Percentiles rank a stretch among this genome's conserved stretches.
These are phyloP conservation scores for Kluyveromyces sp. DNA, from an alignment of 1,139 yeast species.

Conservation along the genomic window DNA sequence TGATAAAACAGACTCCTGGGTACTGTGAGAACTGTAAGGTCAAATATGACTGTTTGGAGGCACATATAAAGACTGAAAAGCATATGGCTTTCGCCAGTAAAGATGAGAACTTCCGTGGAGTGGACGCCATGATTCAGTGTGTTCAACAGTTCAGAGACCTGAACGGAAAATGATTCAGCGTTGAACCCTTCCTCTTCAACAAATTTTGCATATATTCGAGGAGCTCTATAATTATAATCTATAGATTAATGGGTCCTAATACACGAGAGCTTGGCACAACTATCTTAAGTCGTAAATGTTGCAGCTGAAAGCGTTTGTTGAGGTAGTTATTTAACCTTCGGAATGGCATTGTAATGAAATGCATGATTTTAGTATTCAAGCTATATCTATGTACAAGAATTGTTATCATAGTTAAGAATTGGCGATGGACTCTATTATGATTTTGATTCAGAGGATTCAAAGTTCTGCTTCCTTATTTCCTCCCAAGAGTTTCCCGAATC, in stretches of 20 bases:
- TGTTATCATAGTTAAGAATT: too few species aligned
- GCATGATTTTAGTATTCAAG: too few species aligned
- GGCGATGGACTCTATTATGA: too few species aligned
- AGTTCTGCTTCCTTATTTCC: conserved; percentile 15
- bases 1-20: conserved; percentile 40
- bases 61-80: conserved; percentile 61
- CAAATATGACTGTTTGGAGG: conserved; percentile 73
- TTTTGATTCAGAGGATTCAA: too few species aligned
- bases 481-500: conserved; percentile 16
- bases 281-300: too few species aligned
- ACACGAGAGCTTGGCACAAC: too few species aligned
- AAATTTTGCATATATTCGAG: neutral
- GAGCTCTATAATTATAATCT: too few species aligned
- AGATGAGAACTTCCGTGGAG: conserved; percentile 62
- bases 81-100: conserved; percentile 79
- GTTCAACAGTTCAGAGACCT: conserved; percentile 5
- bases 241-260: too few species aligned
- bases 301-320: too few species aligned
- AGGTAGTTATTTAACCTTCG: too few species aligned
- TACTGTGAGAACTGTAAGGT: conserved; percentile 94
- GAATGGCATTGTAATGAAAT: too few species aligned
- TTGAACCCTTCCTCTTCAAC: neutral
- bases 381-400: too few species aligned
- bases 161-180: neutral
- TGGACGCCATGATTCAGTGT: conserved; percentile 54